Evolutionary conservation across 163 green algal genomes (phyloP).

Genomic region (Scenedesmus sp.): DNA sequence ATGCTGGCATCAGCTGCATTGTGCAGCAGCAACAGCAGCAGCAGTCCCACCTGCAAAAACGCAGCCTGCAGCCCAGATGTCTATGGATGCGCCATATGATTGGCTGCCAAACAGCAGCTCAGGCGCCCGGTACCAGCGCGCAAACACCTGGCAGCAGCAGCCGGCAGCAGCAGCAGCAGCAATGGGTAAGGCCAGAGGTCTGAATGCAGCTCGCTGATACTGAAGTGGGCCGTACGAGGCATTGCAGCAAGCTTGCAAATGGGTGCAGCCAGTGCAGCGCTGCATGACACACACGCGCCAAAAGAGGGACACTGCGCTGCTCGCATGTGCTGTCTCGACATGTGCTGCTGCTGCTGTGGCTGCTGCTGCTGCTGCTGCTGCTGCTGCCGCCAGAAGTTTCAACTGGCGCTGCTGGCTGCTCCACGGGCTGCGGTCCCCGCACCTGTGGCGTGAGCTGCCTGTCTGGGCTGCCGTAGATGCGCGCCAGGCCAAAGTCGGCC

Average conservation of each 20-base stretch:
- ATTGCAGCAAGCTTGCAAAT: neutral
- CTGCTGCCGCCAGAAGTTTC: neutral
- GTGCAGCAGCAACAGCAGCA: neutral
- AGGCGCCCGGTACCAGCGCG: constrained; percentile 93
- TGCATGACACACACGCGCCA: neutral
- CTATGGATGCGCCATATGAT: constrained; percentile 84
- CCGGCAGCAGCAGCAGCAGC: neutral
- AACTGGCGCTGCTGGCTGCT: neutral
- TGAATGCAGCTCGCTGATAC: neutral
- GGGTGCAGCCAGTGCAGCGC: neutral
- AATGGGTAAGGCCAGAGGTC: neutral
- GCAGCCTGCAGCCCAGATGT: constrained; percentile 97
- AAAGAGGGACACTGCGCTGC: neutral
- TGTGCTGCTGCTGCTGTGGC: neutral
- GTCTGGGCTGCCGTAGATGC: constrained; percentile 82
- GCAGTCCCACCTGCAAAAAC: constrained; percentile 82
- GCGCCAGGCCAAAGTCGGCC: constrained; percentile 92
- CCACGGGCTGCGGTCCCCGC: neutral
- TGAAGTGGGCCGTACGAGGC: neutral
- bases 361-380: neutral
- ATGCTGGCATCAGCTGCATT: neutral
- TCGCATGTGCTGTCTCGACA: neutral
- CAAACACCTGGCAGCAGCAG: constrained; percentile 84
- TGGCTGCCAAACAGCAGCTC: constrained; percentile 93
- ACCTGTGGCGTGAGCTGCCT: constrained; percentile 84